These are phyloP conservation scores for Orbilia javanica DNA, from an alignment of 2,329 filamentous ascomycete genomes.

Conservation along the genomic window DNA sequence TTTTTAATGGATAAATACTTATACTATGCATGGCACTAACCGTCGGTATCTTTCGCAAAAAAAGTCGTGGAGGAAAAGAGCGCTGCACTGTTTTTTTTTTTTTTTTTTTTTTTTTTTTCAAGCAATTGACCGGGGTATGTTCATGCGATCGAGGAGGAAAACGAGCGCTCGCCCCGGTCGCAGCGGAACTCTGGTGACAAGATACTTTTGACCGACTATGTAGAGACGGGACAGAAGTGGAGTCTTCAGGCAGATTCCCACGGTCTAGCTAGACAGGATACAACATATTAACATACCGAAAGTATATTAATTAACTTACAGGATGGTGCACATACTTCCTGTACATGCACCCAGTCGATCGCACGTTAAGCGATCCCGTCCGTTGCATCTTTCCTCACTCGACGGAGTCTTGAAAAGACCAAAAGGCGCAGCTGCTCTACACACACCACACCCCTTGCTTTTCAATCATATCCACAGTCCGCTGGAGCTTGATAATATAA, in stretches of 20 bases:
- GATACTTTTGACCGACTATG: conserved; percentile 13
- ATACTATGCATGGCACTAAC: conserved; percentile 24
- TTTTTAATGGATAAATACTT: not conserved
- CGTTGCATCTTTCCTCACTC: conserved; percentile 47
- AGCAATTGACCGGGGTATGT: conserved; percentile 51
- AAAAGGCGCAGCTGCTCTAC: conserved; percentile 34
- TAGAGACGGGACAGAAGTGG: conserved; percentile 58
- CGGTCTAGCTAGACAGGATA: conserved; percentile 42
- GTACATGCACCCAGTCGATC: conserved; percentile 59
- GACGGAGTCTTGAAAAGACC: conserved; percentile 7
- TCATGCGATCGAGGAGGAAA: conserved; percentile 56
- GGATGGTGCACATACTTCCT: conserved; percentile 41
- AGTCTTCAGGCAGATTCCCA: conserved; percentile 45
- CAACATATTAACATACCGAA: conserved; percentile 16
- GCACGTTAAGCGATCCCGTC: conserved; percentile 59
- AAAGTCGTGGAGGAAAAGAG: conserved; percentile 10
- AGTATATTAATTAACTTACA: conserved; percentile 34
- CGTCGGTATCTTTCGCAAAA: conserved; percentile 21
- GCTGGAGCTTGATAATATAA: not conserved
- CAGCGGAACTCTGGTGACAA: conserved; percentile 45
- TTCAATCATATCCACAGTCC: not conserved
- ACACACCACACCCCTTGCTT: conserved; percentile 46
- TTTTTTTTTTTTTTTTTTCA: conserved; percentile 13
- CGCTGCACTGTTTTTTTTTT: conserved; percentile 39
- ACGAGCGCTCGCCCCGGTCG: conserved; percentile 43